Percentiles rank a stretch among this genome's conserved stretches.
These are phyloP conservation scores for Kodamaea anthophila DNA, from an alignment of 1,139 yeast species.

Conservation along the genomic window DNA sequence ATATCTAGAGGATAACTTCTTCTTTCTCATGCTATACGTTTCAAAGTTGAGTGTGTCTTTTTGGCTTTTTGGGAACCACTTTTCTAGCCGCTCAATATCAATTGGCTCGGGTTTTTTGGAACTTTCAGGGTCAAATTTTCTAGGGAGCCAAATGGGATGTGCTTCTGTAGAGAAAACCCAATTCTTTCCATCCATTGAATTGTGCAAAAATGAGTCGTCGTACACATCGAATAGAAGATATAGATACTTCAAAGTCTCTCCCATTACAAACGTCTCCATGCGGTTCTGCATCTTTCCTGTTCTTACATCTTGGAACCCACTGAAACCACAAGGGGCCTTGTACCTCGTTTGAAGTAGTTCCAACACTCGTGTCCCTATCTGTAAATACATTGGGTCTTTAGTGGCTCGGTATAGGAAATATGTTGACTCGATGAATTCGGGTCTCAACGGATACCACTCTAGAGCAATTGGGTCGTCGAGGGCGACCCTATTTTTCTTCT, in stretches of 20 bases:
- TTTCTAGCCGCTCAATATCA: not conserved
- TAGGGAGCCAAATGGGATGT: conserved; percentile 73
- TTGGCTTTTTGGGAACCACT: not conserved
- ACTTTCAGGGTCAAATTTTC: conserved; percentile 13
- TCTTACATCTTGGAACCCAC: conserved; percentile 67
- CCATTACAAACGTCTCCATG: conserved; percentile 87
- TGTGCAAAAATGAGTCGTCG: conserved; percentile 47
- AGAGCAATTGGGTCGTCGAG: conserved; percentile 38
- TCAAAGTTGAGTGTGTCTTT: not conserved
- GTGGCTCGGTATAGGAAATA: conserved; percentile 82
- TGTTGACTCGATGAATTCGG: conserved; percentile 86
- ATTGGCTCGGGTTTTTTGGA: not conserved
- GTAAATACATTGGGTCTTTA: conserved; percentile 73
- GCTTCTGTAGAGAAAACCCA: conserved; percentile 89
- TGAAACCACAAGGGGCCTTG: conserved; percentile 68
- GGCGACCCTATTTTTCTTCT: conserved; percentile 4
- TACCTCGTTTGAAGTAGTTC: conserved; percentile 47
- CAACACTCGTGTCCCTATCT: conserved; percentile 64
- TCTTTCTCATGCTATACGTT: not conserved
- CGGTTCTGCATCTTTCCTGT: conserved; percentile 63
- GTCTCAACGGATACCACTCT: conserved; percentile 91
- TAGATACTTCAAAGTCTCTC: conserved; percentile 83
- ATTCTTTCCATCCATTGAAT: conserved; percentile 37
- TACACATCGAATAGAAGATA: conserved; percentile 69
- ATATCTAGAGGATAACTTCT: not conserved